Evolutionary conservation across 805 yeast genomes (phyloP), one percentile per base, ranked within the genome.

Genomic region (Maudiozyma saulgeensis): DNA sequence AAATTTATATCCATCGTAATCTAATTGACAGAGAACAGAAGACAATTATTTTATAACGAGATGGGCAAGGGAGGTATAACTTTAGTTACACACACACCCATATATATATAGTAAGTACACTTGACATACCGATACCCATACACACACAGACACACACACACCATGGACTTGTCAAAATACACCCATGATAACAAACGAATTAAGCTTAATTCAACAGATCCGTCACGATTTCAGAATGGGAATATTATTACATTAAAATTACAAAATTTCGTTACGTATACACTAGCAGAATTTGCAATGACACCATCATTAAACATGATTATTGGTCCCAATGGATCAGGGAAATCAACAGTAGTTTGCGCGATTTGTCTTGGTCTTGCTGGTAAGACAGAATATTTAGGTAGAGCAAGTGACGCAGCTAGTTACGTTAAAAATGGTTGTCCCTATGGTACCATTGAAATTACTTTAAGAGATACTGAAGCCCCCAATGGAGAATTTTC

Each of bases 291-390:
- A 64, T 88, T 87, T 65, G 73, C 74, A 39, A 75, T 91, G 49
- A 84, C 91, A 0, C 96, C 97, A 0, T 73, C 82, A 1, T 72
- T 93, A 61, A 93, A 93, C 62, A 80, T 93, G 82, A 85, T 93
- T 50, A 84, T 93, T 47, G 99, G 97, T 0, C 97, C 97, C 12
- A 93, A 93, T 63, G 99, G 99, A 35, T 79, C 96, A 0, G 99
- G 99, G 6, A 93, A 93, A 60, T 82, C 93, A 38, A 88, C 98
- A 0, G 79, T 93, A 58, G 90, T 93, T 4, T 87, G 96, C 52
- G 98, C 96, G 0, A 79, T 91, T 0, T 91, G 96, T 61, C 71
- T 93, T 34, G 96, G 96, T 0, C 68, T 93, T 16, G 91, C 84
- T 1, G 98, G 97, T 1, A 80, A 77, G 59, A 76, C 86, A 21